Evolutionary conservation across 2,329 filamentous ascomycete genomes (phyloP).

Genomic region (Colletotrichum coccodes): DNA sequence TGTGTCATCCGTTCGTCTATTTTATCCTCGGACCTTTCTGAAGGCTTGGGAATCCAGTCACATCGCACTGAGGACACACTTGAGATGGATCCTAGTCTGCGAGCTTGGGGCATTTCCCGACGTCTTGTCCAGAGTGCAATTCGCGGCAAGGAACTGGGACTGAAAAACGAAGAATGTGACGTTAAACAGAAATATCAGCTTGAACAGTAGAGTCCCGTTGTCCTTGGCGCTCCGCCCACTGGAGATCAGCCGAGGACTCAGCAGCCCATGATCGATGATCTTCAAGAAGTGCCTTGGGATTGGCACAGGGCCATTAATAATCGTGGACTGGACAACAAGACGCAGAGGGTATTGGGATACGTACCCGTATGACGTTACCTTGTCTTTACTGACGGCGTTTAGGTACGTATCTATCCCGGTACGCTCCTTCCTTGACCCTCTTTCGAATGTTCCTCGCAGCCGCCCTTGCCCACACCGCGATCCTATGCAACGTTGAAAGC

Average conservation of each 20-base stretch:
- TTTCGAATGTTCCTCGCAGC: not conserved
- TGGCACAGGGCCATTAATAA: constrained; percentile 3
- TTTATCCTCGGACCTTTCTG: not conserved
- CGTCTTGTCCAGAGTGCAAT: not conserved
- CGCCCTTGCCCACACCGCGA: not conserved
- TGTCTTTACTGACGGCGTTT: not conserved
- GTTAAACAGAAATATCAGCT: not conserved
- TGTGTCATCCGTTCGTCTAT: not conserved
- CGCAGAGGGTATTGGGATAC: not conserved
- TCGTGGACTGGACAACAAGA: not conserved
- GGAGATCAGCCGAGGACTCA: not conserved
- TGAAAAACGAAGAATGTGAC: not conserved
- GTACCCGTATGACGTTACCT: constrained; percentile 10
- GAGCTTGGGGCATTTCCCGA: not conserved
- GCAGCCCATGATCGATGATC: not conserved
- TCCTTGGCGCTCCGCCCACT: not conserved
- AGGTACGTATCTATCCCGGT: not conserved
- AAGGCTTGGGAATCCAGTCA: not conserved
- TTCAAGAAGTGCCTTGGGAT: not conserved
- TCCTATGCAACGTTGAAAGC: not conserved
- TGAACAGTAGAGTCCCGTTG: not conserved
- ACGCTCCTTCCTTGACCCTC: not conserved
- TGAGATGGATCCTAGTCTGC: not conserved
- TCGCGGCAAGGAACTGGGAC: not conserved
- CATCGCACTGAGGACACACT: not conserved